Evolutionary conservation across 1,284 basidiomycete genomes (phyloP).

Genomic region (Ustilago tritici): DNA sequence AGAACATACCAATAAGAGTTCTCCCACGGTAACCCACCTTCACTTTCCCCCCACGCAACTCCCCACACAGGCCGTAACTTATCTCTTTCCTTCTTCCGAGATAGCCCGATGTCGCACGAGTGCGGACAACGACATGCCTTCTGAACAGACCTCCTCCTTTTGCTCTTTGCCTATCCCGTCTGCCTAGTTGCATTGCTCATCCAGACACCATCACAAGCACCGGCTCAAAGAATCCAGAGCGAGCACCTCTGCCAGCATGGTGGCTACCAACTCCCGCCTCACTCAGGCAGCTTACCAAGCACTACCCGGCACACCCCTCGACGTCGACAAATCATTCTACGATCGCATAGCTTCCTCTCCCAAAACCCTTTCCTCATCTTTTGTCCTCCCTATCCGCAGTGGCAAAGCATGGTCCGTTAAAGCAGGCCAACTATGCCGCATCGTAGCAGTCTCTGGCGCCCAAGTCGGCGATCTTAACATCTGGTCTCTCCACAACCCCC

Average conservation of each 20-base stretch:
- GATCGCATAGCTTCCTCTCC: conserved; percentile 12
- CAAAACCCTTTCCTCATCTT: conserved; percentile 2
- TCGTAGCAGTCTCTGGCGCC: conserved; percentile 12
- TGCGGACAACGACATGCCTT: not conserved
- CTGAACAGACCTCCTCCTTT: not conserved
- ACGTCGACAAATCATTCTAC: conserved; percentile 19
- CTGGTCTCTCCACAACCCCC: conserved; percentile 27
- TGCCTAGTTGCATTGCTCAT: not conserved
- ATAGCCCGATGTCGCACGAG: conserved; percentile 14
- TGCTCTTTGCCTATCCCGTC: not conserved
- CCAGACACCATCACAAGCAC: not conserved
- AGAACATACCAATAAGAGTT: not conserved
- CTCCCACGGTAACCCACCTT: not conserved
- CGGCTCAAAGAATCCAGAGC: not conserved
- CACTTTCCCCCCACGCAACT: not conserved
- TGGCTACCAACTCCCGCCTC: conserved; percentile 13
- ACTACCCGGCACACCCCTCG: conserved; percentile 16
- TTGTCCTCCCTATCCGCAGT: conserved; percentile 19
- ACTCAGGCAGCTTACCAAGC: conserved; percentile 27
- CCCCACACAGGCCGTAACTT: conserved; percentile 13
- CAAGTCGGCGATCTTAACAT: conserved; percentile 36
- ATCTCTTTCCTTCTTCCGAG: not conserved
- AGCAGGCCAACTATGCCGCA: conserved; percentile 28
- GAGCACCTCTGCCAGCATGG: not conserved
- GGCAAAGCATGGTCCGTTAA: conserved; percentile 29